phyloP scores from a whole-genome alignment of 192 early-diverging fungal genomes.

The Haplosporangium gracile region DNA sequence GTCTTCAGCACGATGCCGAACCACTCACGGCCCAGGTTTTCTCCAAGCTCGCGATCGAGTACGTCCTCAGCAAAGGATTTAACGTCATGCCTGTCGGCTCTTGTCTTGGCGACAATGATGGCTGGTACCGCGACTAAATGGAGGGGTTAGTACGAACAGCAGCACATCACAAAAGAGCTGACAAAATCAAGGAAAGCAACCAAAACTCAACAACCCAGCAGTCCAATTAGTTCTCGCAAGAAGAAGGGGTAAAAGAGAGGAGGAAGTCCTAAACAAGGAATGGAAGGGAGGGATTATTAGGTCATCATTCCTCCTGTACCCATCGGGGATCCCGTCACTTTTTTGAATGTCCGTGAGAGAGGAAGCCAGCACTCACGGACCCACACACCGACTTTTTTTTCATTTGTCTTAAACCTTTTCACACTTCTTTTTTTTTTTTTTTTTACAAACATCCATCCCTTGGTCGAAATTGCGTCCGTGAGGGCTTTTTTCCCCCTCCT shows the following conservation, averaged over 20 bases:
- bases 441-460: background rate
- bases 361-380: background rate
- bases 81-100: constrained; percentile 59
- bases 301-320: background rate
- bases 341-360: background rate
- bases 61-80: constrained; percentile 57
- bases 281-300: background rate
- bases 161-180: background rate
- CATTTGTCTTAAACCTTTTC: background rate
- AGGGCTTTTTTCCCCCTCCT: background rate
- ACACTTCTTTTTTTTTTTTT: background rate
- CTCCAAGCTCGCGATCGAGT: constrained; percentile 60
- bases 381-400: background rate
- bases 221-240: too few relatives aligned
- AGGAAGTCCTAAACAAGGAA: background rate
- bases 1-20: constrained; percentile 59
- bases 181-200: background rate
- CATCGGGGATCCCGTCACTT: too few relatives aligned
- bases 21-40: constrained; percentile 52
- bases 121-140: constrained; percentile 29
- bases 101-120: constrained; percentile 51
- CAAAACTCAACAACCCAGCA: too few relatives aligned
- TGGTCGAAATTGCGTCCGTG: background rate
- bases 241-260: too few relatives aligned
- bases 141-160: background rate